Evolutionary conservation across 805 yeast genomes (phyloP).

Genomic region (Kregervanrija pseudodelftensis): DNA sequence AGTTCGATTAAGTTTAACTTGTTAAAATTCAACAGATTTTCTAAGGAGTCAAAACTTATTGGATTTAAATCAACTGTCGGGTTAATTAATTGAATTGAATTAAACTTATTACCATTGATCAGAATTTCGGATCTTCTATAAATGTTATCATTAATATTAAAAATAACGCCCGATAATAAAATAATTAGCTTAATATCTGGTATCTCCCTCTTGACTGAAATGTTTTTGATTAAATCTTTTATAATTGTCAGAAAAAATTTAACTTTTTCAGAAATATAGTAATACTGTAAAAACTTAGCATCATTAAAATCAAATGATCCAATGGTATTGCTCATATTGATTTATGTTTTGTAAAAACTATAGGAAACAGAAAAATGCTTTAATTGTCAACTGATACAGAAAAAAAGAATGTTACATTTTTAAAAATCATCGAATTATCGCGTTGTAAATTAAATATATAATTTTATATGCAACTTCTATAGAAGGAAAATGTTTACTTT

Average conservation of each 20-base stretch:
- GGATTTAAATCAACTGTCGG: slow-evolving; percentile 32
- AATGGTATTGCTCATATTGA: too few relatives aligned
- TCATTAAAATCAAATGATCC: slow-evolving; percentile 27
- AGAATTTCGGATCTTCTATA: slow-evolving; percentile 33
- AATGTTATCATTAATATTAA: slow-evolving; percentile 33
- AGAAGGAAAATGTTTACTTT: slow-evolving; percentile 1
- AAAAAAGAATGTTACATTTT: not conserved
- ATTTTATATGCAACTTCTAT: too few relatives aligned
- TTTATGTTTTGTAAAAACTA: too few relatives aligned
- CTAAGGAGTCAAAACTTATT: slow-evolving; percentile 28
- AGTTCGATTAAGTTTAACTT: slow-evolving; percentile 8
- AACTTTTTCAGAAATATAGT: slow-evolving; percentile 44
- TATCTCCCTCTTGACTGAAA: not conserved
- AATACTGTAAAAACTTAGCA: slow-evolving; percentile 52
- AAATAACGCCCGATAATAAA: slow-evolving; percentile 32
- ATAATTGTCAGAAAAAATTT: slow-evolving; percentile 21
- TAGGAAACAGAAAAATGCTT: too few relatives aligned
- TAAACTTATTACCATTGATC: slow-evolving; percentile 34
- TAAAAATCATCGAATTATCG: not conserved
- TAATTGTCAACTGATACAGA: not conserved
- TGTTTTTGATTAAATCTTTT: slow-evolving; percentile 16
- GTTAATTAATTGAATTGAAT: slow-evolving; percentile 32
- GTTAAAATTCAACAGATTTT: slow-evolving; percentile 27
- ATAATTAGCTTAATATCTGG: slow-evolving; percentile 23
- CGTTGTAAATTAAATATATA: too few relatives aligned